Evolutionary conservation across 2,329 filamentous ascomycete genomes (phyloP).

Genomic region (Aureobasidium namibiae): DNA sequence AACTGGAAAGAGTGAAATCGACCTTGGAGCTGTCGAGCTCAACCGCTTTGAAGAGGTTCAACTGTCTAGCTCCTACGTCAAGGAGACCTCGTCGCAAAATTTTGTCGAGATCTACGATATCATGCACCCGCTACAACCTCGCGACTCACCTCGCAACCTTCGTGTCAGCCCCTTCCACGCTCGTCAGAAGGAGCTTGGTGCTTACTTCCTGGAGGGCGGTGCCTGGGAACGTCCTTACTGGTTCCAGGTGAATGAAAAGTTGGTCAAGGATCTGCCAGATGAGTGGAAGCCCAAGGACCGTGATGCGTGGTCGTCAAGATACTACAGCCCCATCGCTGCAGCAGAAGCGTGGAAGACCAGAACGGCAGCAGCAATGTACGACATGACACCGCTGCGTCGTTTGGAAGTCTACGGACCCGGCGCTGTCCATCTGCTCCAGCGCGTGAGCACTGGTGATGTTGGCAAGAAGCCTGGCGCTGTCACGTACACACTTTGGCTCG

Average conservation of each 20-base stretch:
- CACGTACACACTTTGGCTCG: slow-evolving; percentile 50
- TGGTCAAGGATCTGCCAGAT: slow-evolving; percentile 44
- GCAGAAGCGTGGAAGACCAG: slow-evolving; percentile 59
- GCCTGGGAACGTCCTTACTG: slow-evolving; percentile 58
- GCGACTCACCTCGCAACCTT: slow-evolving; percentile 49
- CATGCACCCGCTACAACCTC: slow-evolving; percentile 52
- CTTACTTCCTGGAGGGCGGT: slow-evolving; percentile 51
- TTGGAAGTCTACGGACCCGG: slow-evolving; percentile 53
- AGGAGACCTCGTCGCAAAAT: slow-evolving; percentile 48
- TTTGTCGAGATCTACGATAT: slow-evolving; percentile 60
- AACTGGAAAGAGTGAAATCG: slow-evolving; percentile 46
- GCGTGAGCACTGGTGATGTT: slow-evolving; percentile 45
- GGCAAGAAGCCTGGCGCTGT: slow-evolving; percentile 41
- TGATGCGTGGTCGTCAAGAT: slow-evolving; percentile 51
- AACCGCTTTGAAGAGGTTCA: slow-evolving; percentile 55
- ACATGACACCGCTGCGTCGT: slow-evolving; percentile 53
- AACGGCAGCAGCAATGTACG: slow-evolving; percentile 54
- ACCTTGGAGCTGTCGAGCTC: slow-evolving; percentile 52
- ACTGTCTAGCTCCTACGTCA: slow-evolving; percentile 46
- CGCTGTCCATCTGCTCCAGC: slow-evolving; percentile 46
- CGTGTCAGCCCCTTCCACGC: slow-evolving; percentile 51
- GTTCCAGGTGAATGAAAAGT: slow-evolving; percentile 49
- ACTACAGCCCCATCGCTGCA: slow-evolving; percentile 51
- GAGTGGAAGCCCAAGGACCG: slow-evolving; percentile 49
- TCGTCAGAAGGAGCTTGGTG: slow-evolving; percentile 47